Evolutionary conservation across 345 rosid genomes (phyloP), one percentile per base, ranked within the genome.

Genomic region (Gossypioides kirkii): DNA sequence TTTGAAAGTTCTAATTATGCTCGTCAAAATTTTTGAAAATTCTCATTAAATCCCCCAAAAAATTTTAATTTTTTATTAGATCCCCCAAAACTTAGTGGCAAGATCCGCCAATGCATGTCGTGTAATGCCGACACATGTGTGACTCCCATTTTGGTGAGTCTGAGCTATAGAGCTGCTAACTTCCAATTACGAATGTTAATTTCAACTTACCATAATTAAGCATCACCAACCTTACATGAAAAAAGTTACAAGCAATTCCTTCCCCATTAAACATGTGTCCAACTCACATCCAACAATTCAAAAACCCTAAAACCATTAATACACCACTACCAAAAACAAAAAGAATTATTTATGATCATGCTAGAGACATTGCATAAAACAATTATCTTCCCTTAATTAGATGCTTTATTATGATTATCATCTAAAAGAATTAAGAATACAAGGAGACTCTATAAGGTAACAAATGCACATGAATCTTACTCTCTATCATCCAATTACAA

Each of bases 201-300:
- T 62, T 60, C 46, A 70, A 70, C 73, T 61, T 76, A 54, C 25
- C 41, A 41, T n/a, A 25, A 52, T 36, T 12, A 58, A 71, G 55
- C 69, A 53, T 64, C 63, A 26, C 6, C 43, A 20, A 32, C 16
- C 69, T 66, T 20, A 13, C 64, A 65, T 47, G 4, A 32, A 53
- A 74, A 26, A 45, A 61, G 6, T 49, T 72, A 67, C 18, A 25
- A 14, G 0, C 62, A 32, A 32, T 46, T 25, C 20, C n/a, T 67
- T 28, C 64, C 3, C n/a, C 10, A 2, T 2, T 14, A n/a, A 61
- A 49, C 23, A 14, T 14, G 10, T 7, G 26, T 7, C 25, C 18
- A 43, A 20, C 25, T 62, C 54, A 22, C 63, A 75, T 67, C 20
- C 38, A 20, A 61, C 20, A 20, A 22, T 53, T 74, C 22, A 7